Evolutionary conservation across 768 basidiomycete genomes (phyloP).

Genomic region (Baorangia bicolor): DNA sequence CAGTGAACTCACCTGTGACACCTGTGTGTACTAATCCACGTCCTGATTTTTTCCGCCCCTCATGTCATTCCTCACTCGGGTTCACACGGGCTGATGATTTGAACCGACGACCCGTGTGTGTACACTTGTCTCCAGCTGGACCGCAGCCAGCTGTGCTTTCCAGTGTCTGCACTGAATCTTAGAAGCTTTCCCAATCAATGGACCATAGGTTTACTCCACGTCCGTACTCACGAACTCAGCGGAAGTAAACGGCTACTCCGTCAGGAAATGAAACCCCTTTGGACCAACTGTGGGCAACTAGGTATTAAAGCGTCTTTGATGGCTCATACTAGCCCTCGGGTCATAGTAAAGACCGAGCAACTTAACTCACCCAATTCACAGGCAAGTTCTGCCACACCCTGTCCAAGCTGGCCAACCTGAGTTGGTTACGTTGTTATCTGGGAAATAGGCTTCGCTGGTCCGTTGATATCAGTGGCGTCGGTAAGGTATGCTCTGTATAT

Average conservation of each 20-base stretch:
- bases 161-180: neutral
- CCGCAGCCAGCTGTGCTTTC: neutral
- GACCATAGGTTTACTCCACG: neutral
- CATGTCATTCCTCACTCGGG: neutral
- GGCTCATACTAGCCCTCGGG: neutral
- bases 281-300: neutral
- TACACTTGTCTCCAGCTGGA: conserved; percentile 3
- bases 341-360: neutral
- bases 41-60: neutral
- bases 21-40: neutral
- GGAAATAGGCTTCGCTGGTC: neutral
- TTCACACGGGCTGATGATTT: neutral
- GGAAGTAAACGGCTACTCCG: neutral
- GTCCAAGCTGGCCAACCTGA: neutral
- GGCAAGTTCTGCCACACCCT: neutral
- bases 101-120: neutral
- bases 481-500: neutral
- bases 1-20: neutral
- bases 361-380: neutral
- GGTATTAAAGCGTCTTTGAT: neutral
- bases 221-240: neutral
- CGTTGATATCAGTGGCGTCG: conserved; percentile 14
- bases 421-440: conserved; percentile 12
- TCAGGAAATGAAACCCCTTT: neutral
- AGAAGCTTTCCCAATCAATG: neutral